Evolutionary conservation across 805 yeast genomes (phyloP).

Genomic region (Zygotorulaspora sp.): DNA sequence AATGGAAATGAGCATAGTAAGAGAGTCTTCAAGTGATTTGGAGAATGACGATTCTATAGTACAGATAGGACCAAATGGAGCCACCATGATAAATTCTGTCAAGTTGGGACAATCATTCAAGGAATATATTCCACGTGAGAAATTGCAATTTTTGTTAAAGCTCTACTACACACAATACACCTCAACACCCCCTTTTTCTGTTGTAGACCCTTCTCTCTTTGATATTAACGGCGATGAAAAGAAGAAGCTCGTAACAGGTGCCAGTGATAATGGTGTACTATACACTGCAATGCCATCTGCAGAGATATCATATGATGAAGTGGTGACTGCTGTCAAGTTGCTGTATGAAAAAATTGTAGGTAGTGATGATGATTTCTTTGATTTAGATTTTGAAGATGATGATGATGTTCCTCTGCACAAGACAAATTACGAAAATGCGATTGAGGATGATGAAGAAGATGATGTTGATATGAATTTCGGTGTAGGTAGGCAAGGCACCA

Average conservation of each 20-base stretch:
- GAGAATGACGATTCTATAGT: constrained; percentile 58
- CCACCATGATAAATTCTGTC: constrained; percentile 71
- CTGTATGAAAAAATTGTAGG: constrained; percentile 81
- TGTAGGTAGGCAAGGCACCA: constrained; percentile 29
- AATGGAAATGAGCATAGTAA: constrained; percentile 71
- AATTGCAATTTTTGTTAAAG: constrained; percentile 56
- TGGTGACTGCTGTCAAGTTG: constrained; percentile 72
- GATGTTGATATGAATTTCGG: constrained; percentile 24
- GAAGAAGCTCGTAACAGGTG: constrained; percentile 31
- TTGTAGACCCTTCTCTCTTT: constrained; percentile 42
- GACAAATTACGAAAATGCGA: constrained; percentile 26
- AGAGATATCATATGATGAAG: constrained; percentile 89
- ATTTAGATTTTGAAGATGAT: constrained; percentile 93
- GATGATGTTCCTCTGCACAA: constrained; percentile 36
- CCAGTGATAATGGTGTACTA: constrained; percentile 46
- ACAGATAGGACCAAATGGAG: constrained; percentile 51
- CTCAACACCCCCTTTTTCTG: constrained; percentile 52
- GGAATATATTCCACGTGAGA: constrained; percentile 78
- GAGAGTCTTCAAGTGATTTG: constrained; percentile 64
- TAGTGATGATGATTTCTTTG: constrained; percentile 92
- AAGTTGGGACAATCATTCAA: constrained; percentile 81
- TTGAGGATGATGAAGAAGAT: constrained; percentile 31
- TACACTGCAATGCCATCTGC: constrained; percentile 68
- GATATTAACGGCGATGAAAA: constrained; percentile 33
- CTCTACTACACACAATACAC: constrained; percentile 58